A percentile compares a stretch with the other conserved stretches of the same genome.
These are phyloP conservation scores for Schwanniomyces vanrijiae DNA, from an alignment of 805 yeast species.

Conservation along the genomic window DNA sequence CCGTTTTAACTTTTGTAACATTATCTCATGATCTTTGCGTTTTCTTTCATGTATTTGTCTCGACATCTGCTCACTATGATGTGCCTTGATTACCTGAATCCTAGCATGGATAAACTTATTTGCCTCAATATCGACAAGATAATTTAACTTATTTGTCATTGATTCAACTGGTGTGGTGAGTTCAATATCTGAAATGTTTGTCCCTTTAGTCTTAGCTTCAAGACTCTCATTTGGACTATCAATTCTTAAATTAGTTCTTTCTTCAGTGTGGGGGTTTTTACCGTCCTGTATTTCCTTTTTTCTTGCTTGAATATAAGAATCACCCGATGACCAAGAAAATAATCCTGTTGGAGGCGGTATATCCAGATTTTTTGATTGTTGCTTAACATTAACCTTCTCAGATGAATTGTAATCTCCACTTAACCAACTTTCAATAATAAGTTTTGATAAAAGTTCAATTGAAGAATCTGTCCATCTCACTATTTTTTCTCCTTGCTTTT, in stretches of 20 bases:
- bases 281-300: slow-evolving; percentile 21
- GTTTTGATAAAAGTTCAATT: slow-evolving; percentile 19
- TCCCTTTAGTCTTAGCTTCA: neutral
- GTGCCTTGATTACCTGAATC: slow-evolving; percentile 36
- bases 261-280: neutral
- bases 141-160: slow-evolving; percentile 23
- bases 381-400: neutral
- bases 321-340: slow-evolving; percentile 45
- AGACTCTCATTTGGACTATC: neutral
- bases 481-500: slow-evolving; percentile 9
- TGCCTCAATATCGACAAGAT: slow-evolving; percentile 35
- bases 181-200: slow-evolving; percentile 4
- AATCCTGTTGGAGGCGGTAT: slow-evolving; percentile 26
- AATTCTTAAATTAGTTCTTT: neutral
- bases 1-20: slow-evolving; percentile 29
- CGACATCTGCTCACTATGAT: slow-evolving; percentile 37
- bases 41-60: slow-evolving; percentile 38
- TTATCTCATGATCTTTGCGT: slow-evolving; percentile 38
- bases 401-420: slow-evolving; percentile 12
- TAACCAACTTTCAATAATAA: slow-evolving; percentile 24
- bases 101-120: slow-evolving; percentile 38
- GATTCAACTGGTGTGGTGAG: slow-evolving; percentile 19
- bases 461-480: slow-evolving; percentile 33
- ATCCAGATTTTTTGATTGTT: neutral
- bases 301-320: slow-evolving; percentile 34